Evolutionary conservation across 116 monocot species (phyloP).

Genomic region (Thalassia testudinum): DNA sequence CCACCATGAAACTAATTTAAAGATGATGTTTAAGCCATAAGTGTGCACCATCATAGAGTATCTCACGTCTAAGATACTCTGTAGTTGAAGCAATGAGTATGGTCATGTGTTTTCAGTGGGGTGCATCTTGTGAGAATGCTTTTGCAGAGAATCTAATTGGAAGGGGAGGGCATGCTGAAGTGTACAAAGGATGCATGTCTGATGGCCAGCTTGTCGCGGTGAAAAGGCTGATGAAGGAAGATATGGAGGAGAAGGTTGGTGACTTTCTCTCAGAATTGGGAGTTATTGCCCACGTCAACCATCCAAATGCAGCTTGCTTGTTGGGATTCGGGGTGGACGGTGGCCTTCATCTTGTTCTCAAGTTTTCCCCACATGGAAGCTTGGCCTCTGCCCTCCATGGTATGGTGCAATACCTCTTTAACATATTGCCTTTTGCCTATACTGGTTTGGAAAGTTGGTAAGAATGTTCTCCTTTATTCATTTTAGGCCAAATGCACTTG

Average conservation of each 20-base stretch:
- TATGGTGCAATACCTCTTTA: too few relatives aligned
- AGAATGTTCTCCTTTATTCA: too few relatives aligned
- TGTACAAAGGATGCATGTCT: conserved; percentile 12
- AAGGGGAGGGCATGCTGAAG: conserved; percentile 18
- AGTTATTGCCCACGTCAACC: conserved; percentile 20
- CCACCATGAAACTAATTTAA: too few relatives aligned
- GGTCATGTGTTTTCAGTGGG: too few relatives aligned
- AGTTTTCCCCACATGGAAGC: conserved; percentile 19
- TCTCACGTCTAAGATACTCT: too few relatives aligned
- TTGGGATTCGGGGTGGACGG: conserved; percentile 16
- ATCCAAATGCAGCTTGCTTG: conserved; percentile 16
- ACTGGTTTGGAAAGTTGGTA: too few relatives aligned
- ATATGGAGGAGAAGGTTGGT: conserved; percentile 13
- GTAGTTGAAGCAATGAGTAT: too few relatives aligned
- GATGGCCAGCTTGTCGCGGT: conserved; percentile 20
- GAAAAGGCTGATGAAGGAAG: conserved; percentile 17
- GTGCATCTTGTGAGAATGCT: too few relatives aligned
- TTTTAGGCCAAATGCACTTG: too few relatives aligned
- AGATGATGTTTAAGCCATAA: too few relatives aligned
- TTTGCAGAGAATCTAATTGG: conserved; percentile 17
- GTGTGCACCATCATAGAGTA: too few relatives aligned
- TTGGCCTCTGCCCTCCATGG: conserved; percentile 17
- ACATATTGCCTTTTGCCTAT: too few relatives aligned
- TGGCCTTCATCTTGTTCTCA: conserved; percentile 16
- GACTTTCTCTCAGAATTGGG: conserved; percentile 22